These are phyloP conservation scores for Aureobasidium zeae DNA, from an alignment of 2,329 filamentous ascomycete species.

Conservation along the genomic window DNA sequence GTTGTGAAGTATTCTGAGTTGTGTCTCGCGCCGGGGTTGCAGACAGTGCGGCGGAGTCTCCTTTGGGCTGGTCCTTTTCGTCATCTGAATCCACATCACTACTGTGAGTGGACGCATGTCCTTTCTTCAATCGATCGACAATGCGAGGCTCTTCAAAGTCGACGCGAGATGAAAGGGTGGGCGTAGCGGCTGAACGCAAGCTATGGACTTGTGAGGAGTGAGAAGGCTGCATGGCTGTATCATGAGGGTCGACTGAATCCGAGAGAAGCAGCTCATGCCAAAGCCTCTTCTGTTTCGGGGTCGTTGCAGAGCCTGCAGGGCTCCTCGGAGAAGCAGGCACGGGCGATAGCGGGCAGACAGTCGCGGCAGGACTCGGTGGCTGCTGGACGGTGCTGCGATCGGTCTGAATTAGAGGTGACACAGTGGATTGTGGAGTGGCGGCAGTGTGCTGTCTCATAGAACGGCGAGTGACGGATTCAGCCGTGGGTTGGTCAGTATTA, in stretches of 20 bases:
- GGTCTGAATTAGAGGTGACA: not conserved
- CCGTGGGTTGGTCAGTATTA: not conserved
- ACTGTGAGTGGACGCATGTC: slow-evolving; percentile 17
- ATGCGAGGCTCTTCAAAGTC: slow-evolving; percentile 23
- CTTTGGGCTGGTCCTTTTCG: not conserved
- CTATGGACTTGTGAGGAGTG: too few species aligned
- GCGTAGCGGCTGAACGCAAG: too few species aligned
- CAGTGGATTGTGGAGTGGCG: not conserved
- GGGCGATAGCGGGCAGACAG: slow-evolving; percentile 4
- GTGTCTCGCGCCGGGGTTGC: not conserved
- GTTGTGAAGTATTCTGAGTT: not conserved
- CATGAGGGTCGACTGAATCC: slow-evolving; percentile 8
- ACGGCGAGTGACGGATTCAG: too few species aligned
- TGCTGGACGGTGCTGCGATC: not conserved
- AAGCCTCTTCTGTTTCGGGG: slow-evolving; percentile 26
- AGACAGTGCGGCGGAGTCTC: not conserved
- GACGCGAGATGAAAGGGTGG: too few species aligned
- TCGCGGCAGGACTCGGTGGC: not conserved
- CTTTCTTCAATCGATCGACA: slow-evolving; percentile 28
- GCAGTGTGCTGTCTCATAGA: not conserved
- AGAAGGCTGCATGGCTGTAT: not conserved
- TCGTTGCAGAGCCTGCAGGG: slow-evolving; percentile 17
- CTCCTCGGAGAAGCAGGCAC: not conserved
- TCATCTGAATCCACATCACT: slow-evolving; percentile 20
- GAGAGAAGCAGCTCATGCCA: slow-evolving; percentile 25